Conservation (phyloP, 2,329 filamentous ascomycete genomes). For the Cordyceps pruinosa region DNA sequence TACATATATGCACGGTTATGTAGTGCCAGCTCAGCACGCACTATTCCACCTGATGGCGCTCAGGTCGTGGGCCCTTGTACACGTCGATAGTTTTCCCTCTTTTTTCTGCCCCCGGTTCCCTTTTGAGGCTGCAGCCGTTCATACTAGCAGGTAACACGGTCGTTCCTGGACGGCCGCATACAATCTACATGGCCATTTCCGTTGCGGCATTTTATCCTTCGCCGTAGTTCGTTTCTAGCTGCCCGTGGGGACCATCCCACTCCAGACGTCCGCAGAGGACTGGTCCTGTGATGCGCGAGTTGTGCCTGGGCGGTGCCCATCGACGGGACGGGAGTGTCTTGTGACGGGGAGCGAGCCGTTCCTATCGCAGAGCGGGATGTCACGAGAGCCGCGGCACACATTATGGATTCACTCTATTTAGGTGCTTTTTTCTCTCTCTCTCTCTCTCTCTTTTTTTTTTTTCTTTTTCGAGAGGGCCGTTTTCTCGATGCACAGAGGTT, state of each 20-base stretch:
- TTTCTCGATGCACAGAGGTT: constrained; percentile 2
- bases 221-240: too few species aligned
- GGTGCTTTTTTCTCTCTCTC: not conserved
- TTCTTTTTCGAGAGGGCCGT: not conserved
- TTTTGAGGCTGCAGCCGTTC: too few species aligned
- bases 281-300: not conserved
- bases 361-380: not conserved
- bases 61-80: constrained; percentile 3
- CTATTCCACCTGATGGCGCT: not conserved
- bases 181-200: too few species aligned
- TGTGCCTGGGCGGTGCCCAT: not conserved
- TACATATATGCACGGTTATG: constrained; percentile 8
- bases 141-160: too few species aligned
- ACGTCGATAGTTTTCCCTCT: not conserved
- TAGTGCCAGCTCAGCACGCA: constrained; percentile 7
- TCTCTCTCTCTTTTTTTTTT: not conserved
- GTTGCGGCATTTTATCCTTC: too few species aligned
- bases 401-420: not conserved
- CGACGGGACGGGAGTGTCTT: not conserved
- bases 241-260: too few species aligned
- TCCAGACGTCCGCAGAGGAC: too few species aligned
- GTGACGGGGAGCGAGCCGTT: not conserved
- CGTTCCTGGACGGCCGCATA: too few species aligned
- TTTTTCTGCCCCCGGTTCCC: too few species aligned
- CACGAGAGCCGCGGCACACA: not conserved